Percentiles rank a stretch among this genome's conserved stretches.
Evolutionary conservation across 208 protist genomes (phyloP).

Genomic region (Naegleria lovaniensis): DNA sequence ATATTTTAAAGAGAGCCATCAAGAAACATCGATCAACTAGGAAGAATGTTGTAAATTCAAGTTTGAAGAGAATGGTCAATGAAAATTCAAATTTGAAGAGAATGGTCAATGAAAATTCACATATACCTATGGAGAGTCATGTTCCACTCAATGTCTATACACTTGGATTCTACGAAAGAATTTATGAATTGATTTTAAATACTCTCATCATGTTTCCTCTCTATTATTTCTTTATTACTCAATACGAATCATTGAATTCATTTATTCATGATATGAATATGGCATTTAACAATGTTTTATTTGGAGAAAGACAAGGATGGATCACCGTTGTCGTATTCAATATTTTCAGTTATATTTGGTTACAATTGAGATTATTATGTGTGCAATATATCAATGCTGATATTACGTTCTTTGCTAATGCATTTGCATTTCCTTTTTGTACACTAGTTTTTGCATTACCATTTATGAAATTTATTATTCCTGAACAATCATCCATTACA

Average conservation of each 20-base stretch:
- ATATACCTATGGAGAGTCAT: no score
- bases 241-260: neutral
- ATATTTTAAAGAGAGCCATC: neutral
- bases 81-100: no score
- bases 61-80: no score
- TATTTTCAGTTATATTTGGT: neutral
- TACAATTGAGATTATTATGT: neutral
- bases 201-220: neutral
- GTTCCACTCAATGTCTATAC: neutral
- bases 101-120: no score
- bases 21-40: neutral
- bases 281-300: neutral
- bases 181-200: neutral
- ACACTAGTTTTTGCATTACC: neutral
- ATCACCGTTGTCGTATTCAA: neutral
- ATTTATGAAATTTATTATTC: neutral
- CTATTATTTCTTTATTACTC: neutral
- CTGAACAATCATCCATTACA: neutral
- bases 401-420: constrained; percentile 6
- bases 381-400: constrained; percentile 2
- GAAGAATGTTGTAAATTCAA: no score
- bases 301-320: neutral
- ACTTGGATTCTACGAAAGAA: neutral
- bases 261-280: neutral
- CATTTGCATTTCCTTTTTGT: neutral